These are phyloP conservation scores for Phytopythium chamaehyphon DNA, from an alignment of 352 stramenopile genomes.

Conservation along the genomic window DNA sequence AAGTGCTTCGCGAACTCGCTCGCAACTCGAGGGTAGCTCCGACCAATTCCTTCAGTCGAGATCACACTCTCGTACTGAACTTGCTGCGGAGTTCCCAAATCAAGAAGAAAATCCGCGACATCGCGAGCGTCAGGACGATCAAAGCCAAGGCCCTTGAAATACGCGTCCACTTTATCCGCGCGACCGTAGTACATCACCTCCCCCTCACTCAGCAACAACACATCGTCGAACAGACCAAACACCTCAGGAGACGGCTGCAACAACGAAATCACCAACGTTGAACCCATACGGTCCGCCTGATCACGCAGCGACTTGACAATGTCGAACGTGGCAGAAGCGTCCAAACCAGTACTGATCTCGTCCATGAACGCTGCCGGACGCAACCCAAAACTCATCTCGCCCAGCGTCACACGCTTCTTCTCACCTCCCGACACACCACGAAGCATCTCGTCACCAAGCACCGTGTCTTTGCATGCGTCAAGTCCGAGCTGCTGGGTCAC, in stretches of 20 bases:
- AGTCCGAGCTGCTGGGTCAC: conserved; percentile 24
- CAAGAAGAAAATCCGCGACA: conserved; percentile 32
- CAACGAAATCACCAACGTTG: conserved; percentile 24
- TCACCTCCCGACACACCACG: conserved; percentile 86
- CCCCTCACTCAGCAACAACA: conserved; percentile 85
- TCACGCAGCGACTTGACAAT: conserved; percentile 57
- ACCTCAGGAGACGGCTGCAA: conserved; percentile 71
- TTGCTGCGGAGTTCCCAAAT: conserved; percentile 22
- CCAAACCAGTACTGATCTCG: conserved; percentile 92
- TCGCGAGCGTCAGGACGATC: conserved; percentile 23
- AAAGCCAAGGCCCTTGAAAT: conserved; percentile 69
- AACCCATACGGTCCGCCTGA: conserved; percentile 24
- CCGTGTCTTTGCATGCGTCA: conserved; percentile 23
- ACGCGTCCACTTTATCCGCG: conserved; percentile 16
- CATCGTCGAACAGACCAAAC: conserved; percentile 88
- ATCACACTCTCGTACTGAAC: conserved; percentile 8
- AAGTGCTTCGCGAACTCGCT: conserved; percentile 12
- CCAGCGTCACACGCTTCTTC: conserved; percentile 46
- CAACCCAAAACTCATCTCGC: conserved; percentile 48
- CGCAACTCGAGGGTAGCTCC: conserved; percentile 2
- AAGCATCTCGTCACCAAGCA: conserved; percentile 51
- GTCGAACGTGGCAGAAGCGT: conserved; percentile 86
- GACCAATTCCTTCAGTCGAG: background rate
- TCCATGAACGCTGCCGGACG: conserved; percentile 68
- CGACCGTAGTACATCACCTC: conserved; percentile 85